Conservation (phyloP, 2,329 filamentous ascomycete genomes). For the Cladosporium phlei region DNA sequence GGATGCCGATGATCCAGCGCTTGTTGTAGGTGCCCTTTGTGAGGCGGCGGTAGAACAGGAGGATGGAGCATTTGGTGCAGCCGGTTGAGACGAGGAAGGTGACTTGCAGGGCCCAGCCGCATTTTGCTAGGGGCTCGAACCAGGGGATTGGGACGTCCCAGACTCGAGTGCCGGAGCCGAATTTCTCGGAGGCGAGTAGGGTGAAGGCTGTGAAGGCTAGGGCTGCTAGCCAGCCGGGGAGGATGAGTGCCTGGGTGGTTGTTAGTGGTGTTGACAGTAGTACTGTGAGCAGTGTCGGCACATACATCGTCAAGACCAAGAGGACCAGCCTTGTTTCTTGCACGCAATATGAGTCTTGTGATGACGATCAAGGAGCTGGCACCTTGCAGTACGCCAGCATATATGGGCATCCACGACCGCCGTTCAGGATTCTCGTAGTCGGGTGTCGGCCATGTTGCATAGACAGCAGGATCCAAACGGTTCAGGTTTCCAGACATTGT, state of each 20-base stretch:
- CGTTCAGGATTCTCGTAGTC: conserved; percentile 24
- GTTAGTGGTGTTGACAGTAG: not conserved
- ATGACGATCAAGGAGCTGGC: conserved; percentile 20
- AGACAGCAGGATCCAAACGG: conserved; percentile 14
- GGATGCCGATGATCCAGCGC: conserved; percentile 16
- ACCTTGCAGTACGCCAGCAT: conserved; percentile 17
- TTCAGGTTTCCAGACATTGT: conserved; percentile 27
- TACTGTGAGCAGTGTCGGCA: not conserved
- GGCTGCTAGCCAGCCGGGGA: conserved; percentile 17
- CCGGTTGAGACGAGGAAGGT: conserved; percentile 19
- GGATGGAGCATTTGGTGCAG: conserved; percentile 23
- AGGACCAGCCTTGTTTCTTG: conserved; percentile 20
- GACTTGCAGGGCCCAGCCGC: conserved; percentile 20
- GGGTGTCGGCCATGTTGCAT: conserved; percentile 22
- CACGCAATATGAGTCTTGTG: conserved; percentile 22
- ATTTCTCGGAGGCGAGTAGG: conserved; percentile 15
- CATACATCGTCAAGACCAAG: conserved; percentile 25
- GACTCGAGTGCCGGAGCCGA: conserved; percentile 18
- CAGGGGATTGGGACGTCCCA: conserved; percentile 20
- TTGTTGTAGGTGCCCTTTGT: conserved; percentile 25
- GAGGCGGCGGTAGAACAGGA: conserved; percentile 25
- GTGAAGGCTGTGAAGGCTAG: conserved; percentile 18
- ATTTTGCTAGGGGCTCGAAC: conserved; percentile 12
- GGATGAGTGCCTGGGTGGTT: conserved; percentile 11
- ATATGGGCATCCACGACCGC: conserved; percentile 21